Evolutionary conservation across 257 asterid genomes (phyloP).

Genomic region (Schizonepeta tenuifolia): DNA sequence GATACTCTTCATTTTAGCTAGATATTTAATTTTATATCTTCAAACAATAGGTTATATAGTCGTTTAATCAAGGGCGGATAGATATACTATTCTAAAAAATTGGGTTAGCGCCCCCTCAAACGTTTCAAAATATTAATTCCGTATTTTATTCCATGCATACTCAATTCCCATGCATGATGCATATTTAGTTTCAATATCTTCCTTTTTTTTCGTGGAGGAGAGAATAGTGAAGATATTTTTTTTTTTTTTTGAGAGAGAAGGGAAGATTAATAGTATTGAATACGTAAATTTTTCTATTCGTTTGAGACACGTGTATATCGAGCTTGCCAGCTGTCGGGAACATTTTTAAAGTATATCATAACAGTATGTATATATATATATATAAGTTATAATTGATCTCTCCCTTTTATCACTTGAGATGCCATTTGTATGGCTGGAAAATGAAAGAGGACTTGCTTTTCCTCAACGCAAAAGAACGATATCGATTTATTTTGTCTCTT

Average conservation of each 20-base stretch:
- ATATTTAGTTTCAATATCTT: neutral
- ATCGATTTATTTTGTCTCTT: constrained; percentile 11
- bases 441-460: constrained; percentile 2
- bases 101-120: too few species aligned
- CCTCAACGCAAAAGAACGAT: constrained; percentile 18
- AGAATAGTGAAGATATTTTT: neutral
- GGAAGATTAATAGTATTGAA: too few species aligned
- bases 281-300: neutral
- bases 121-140: too few species aligned
- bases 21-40: too few species aligned
- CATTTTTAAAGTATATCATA: too few species aligned
- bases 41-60: too few species aligned
- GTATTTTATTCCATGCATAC: too few species aligned
- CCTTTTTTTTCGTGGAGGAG: neutral
- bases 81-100: too few species aligned
- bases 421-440: constrained; percentile 12
- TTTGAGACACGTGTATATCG: neutral
- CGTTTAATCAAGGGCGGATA: too few species aligned
- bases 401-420: neutral
- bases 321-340: neutral
- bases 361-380: too few species aligned
- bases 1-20: neutral
- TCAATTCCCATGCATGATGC: neutral
- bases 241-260: too few species aligned
- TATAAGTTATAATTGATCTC: neutral